Evolutionary conservation across 2,329 filamentous ascomycete species (phyloP), one percentile per base, ranked within the genome.

Genomic region (Colletotrichum higginsianum): DNA sequence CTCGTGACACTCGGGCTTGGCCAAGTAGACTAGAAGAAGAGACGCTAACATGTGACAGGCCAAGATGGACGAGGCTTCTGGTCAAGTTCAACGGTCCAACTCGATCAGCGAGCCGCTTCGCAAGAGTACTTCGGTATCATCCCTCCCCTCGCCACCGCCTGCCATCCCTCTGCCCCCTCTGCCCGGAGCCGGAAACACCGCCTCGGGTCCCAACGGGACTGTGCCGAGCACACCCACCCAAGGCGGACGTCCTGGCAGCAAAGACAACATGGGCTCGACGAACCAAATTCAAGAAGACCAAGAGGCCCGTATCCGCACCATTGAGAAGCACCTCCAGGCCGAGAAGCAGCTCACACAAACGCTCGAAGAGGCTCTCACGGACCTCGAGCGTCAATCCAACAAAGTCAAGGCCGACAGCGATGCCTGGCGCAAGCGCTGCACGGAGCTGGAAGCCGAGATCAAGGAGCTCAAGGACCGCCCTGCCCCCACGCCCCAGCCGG

Each of bases 341-440:
- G 96, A 99, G 86, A 97, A 97, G 80, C 96, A 98, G 81, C 91
- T 99, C 71, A 99, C 96, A 0, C 92, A 94, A 58, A 98, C 96
- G 2, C 89, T 99, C 49, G 96, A 99, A 82, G 96, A 98, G 83
- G 96, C 96, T 8, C 90, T 99, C 40, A 96, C 94, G 2, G 96
- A 99, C 78, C 90, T 99, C 47, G 96, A 99, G 83, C 90, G 91
- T 67, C 95, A 97, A 77, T 95, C 93, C 78, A 97, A 96, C 82
- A 96, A 96, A 86, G 91, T 96, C 81, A 97, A 97, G 86, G 86
- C 90, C 2, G 96, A 99, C 82, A 92, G 94, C 80, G 96, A 98
- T 64, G 90, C 88, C 42, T 98, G 95, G 93, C 94, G 93, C 83
- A 95, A 94, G 86, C 95, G 96, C 79, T 94, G 94, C 47, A 86